A percentile compares a stretch with the other conserved stretches of the same genome.
Evolutionary conservation across 345 rosid species (phyloP).

Genomic region (Populus ilicifolia): DNA sequence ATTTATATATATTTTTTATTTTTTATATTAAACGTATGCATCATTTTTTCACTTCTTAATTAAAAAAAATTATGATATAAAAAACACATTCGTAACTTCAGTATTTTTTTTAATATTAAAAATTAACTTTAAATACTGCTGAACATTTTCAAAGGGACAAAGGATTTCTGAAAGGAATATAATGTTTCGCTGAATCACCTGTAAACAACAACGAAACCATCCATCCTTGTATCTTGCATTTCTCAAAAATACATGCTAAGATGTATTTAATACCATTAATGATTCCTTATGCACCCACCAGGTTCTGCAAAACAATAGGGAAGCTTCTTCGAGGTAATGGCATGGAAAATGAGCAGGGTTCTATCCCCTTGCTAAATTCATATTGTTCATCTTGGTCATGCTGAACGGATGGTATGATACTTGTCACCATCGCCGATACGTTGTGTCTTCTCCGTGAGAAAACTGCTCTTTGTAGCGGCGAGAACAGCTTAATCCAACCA

Average conservation of each 20-base stretch:
- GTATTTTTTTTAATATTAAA: no score
- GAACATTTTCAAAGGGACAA: no score
- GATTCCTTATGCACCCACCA: neutral
- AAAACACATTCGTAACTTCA: no score
- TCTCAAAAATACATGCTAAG: no score
- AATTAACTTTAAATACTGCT: no score
- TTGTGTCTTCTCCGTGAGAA: neutral
- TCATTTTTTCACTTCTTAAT: no score
- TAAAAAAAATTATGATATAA: no score
- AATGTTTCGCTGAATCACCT: neutral
- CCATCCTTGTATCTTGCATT: neutral
- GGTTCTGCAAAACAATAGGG: neutral
- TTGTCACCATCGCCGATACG: neutral
- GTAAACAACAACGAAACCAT: neutral
- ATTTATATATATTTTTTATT: no score
- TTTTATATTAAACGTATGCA: no score
- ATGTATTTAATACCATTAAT: neutral
- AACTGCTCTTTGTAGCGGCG: neutral
- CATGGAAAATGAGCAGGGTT: neutral
- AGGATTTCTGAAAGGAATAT: neutral
- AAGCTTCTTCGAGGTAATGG: neutral
- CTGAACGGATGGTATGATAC: neutral
- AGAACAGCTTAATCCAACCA: neutral
- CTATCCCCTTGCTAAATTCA: neutral
- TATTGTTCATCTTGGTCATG: neutral